These are phyloP conservation scores for Spergularia marina DNA, from an alignment of 148 eudicot genomes.

Conservation along the genomic window DNA sequence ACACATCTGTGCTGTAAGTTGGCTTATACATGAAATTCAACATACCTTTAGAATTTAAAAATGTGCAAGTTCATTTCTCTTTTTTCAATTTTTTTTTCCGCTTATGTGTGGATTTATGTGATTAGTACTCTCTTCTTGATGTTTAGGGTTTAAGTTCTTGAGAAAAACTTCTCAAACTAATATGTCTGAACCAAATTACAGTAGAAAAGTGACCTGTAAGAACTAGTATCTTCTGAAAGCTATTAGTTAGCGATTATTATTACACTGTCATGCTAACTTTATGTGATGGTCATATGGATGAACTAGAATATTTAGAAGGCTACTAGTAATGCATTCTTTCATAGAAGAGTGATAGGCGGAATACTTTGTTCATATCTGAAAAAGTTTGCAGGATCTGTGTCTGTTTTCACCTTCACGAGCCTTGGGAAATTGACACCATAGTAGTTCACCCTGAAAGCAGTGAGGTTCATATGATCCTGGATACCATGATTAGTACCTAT, in stretches of 20 bases:
- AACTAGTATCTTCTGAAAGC: no score
- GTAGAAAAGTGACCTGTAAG: no score
- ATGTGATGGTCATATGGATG: no score
- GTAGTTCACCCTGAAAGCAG: constrained; percentile 3
- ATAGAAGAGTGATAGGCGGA: constrained; percentile 9
- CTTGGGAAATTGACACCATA: constrained; percentile 8
- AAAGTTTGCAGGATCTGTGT: constrained; percentile 1
- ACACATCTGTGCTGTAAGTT: constrained; percentile 18
- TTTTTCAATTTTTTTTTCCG: not conserved
- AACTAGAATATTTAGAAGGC: no score
- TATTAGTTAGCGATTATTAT: no score
- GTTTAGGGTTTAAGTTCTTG: not conserved
- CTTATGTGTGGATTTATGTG: not conserved
- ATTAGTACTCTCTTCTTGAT: not conserved
- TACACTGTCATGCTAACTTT: no score
- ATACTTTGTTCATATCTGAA: constrained; percentile 12
- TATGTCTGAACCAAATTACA: no score
- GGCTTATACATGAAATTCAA: constrained; percentile 8
- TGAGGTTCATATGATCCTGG: not conserved
- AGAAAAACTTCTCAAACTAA: not conserved
- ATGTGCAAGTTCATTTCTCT: not conserved
- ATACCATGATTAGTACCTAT: not conserved
- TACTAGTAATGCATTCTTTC: not conserved
- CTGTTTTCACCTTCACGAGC: constrained; percentile 6
- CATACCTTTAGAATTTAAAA: constrained; percentile 4